phyloP scores from a whole-genome alignment of 2,329 filamentous ascomycete species.

The Epichloe coenophiala region DNA sequence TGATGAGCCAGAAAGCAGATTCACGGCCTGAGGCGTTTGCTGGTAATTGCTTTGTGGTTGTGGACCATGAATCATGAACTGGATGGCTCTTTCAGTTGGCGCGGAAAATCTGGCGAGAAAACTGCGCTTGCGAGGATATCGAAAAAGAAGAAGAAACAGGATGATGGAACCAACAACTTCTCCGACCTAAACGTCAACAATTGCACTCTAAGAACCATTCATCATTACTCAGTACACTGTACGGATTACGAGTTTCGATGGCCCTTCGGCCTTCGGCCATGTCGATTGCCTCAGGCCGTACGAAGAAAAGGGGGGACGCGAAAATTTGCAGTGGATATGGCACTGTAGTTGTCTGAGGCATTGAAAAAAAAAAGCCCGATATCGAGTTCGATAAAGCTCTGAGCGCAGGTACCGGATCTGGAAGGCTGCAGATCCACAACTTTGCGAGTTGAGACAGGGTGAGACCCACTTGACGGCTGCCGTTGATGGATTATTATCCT shows the following conservation, averaged over 20 bases:
- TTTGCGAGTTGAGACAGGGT: constrained; percentile 2
- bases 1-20: constrained; percentile 5
- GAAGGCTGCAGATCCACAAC: not conserved
- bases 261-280: not conserved
- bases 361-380: constrained; percentile 4
- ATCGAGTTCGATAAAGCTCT: constrained; percentile 6
- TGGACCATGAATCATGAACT: constrained; percentile 7
- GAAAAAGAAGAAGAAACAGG: not conserved
- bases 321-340: constrained; percentile 6
- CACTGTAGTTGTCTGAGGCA: constrained; percentile 12
- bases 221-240: no score
- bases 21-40: constrained; percentile 19
- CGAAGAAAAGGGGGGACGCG: not conserved
- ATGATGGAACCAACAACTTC: no score
- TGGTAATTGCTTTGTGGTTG: constrained; percentile 4
- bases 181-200: no score
- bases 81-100: not conserved
- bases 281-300: not conserved
- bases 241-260: not conserved
- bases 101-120: not conserved
- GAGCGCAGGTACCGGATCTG: constrained; percentile 6
- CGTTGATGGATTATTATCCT: constrained; percentile 2
- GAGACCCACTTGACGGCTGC: constrained; percentile 6
- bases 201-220: no score
- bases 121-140: not conserved